These are phyloP conservation scores for Phragmites australis DNA, from an alignment of 176 grass and related monocot genomes.

Conservation along the genomic window DNA sequence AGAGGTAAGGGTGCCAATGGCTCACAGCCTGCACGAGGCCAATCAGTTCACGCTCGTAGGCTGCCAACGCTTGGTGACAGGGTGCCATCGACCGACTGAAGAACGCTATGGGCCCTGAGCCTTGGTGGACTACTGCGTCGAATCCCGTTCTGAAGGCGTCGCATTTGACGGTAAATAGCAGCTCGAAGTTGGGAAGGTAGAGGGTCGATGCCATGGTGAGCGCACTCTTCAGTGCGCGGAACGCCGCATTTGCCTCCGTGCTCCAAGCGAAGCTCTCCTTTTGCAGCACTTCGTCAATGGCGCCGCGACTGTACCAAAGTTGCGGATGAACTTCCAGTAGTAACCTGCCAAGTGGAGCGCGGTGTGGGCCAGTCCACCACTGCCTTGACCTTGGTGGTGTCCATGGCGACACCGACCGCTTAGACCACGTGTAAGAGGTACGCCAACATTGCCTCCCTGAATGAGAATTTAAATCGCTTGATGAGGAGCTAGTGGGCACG, in stretches of 20 bases:
- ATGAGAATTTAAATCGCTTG: not conserved
- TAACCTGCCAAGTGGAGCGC: not conserved
- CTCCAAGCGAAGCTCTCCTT: not conserved
- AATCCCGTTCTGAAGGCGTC: not conserved
- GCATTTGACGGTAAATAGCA: not conserved
- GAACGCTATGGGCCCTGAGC: not conserved
- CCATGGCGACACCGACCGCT: not conserved
- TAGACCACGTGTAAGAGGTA: not conserved
- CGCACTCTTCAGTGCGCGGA: not conserved
- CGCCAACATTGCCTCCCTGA: rapidly evolving
- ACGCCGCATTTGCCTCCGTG: not conserved
- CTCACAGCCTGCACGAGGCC: not conserved
- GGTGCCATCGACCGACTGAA: not conserved
- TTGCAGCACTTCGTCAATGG: not conserved
- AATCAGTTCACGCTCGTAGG: not conserved
- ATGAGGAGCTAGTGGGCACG: not conserved
- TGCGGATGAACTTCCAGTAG: too few relatives aligned
- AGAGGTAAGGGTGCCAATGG: not conserved
- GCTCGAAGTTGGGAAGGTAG: not conserved
- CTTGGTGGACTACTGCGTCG: not conserved
- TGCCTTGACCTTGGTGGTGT: not conserved
- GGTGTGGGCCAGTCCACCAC: not conserved
- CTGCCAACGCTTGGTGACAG: not conserved
- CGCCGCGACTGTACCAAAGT: not conserved
- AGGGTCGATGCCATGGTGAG: not conserved